Evolutionary conservation across 306 rosid species (phyloP).

Genomic region (Quercus suber): DNA sequence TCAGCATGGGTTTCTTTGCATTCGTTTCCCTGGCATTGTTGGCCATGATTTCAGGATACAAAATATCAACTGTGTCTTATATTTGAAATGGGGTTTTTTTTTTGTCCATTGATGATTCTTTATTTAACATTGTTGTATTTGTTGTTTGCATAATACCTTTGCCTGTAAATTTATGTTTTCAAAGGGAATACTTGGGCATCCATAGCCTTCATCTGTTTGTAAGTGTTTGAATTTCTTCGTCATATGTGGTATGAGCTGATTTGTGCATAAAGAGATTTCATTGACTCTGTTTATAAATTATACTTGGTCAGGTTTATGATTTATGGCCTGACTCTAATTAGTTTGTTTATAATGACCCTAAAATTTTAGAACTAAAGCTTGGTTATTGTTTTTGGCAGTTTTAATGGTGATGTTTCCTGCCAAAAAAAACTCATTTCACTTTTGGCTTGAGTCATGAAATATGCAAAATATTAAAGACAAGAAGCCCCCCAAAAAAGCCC

Average conservation of each 20-base stretch:
- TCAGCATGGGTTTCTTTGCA: conserved; percentile 67
- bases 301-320: not conserved
- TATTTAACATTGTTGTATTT: not conserved
- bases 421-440: no score
- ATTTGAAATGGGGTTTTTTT: conserved; percentile 24
- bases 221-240: not conserved
- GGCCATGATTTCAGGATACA: conserved; percentile 63
- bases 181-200: conserved; percentile 5
- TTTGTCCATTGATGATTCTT: not conserved
- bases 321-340: no score
- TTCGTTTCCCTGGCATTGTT: conserved; percentile 51
- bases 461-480: no score
- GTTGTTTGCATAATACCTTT: not conserved
- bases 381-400: no score
- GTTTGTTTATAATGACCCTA: no score
- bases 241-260: not conserved
- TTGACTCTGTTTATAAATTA: not conserved
- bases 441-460: no score
- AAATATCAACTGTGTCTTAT: conserved; percentile 51
- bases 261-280: conserved; percentile 10
- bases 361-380: no score
- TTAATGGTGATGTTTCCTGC: no score
- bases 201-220: conserved; percentile 4
- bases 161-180: conserved; percentile 21
- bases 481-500: no score